These are phyloP conservation scores for Phialocephala sp. DNA, from an alignment of 2,329 filamentous ascomycete genomes.

Conservation along the genomic window DNA sequence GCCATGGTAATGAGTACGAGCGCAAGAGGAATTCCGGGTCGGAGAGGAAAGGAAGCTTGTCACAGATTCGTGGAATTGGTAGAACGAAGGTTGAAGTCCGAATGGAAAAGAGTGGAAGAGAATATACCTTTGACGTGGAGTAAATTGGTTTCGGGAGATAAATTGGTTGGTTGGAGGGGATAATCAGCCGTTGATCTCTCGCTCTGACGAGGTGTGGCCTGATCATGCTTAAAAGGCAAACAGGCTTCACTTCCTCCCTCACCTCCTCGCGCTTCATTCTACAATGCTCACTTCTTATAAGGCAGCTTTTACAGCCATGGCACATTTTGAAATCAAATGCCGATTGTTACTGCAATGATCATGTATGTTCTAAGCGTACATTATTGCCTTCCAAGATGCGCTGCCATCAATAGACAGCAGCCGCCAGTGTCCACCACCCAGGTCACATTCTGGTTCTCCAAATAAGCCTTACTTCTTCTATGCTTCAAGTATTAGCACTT, in stretches of 20 bases:
- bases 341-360: not conserved
- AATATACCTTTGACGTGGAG: not conserved
- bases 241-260: not conserved
- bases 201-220: not conserved
- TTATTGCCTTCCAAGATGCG: not conserved
- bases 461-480: not conserved
- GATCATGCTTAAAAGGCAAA: not conserved
- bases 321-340: not conserved
- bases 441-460: not conserved
- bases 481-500: not conserved
- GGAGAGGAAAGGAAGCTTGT: not conserved
- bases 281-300: not conserved
- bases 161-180: not conserved
- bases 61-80: not conserved
- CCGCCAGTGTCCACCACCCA: not conserved
- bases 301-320: not conserved
- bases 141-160: constrained; percentile 6
- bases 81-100: not conserved
- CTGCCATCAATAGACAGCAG: not conserved
- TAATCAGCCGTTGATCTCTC: constrained; percentile 2
- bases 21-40: not conserved
- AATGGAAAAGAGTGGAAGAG: not conserved
- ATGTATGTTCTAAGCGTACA: not conserved
- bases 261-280: not conserved
- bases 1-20: constrained; percentile 47